Evolutionary conservation across 345 rosid genomes (phyloP).

Genomic region (Citrus sinensis): DNA sequence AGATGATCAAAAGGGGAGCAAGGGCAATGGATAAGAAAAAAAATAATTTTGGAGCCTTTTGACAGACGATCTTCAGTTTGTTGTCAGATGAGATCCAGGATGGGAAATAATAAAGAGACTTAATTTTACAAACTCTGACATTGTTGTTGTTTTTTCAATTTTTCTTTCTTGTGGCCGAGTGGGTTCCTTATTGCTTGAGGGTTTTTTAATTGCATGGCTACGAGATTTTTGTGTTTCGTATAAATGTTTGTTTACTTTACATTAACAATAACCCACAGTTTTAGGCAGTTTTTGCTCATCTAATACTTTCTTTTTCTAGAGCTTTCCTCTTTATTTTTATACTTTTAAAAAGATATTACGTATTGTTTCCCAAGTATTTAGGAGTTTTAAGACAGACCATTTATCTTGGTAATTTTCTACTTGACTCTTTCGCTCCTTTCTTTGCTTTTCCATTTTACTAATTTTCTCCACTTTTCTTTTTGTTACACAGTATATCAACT

Average conservation of each 20-base stretch:
- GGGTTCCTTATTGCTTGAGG: not conserved
- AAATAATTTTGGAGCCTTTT: too few species aligned
- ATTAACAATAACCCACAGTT: conserved; percentile 22
- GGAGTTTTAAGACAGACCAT: conserved; percentile 2
- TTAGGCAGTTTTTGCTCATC: conserved; percentile 15
- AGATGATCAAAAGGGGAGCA: conserved; percentile 9
- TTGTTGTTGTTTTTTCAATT: conserved; percentile 14
- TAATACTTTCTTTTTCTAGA: not conserved
- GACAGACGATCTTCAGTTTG: conserved; percentile 41
- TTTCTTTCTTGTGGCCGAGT: conserved; percentile 10
- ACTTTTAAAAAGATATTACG: not conserved
- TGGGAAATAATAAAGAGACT: conserved; percentile 29
- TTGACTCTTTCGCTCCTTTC: not conserved
- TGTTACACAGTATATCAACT: not conserved
- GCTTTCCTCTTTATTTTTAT: not conserved
- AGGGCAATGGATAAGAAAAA: conserved; percentile 33
- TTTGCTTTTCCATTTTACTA: not conserved
- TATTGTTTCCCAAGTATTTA: not conserved
- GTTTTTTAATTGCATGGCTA: conserved; percentile 20
- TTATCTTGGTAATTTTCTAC: not conserved
- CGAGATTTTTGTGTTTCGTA: conserved; percentile 2
- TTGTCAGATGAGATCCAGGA: conserved; percentile 44
- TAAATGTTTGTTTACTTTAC: not conserved
- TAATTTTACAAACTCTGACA: conserved; percentile 33
- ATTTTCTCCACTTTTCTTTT: not conserved